These are phyloP conservation scores for Daldinia childiae DNA, from an alignment of 495 filamentous ascomycete genomes.

Conservation along the genomic window DNA sequence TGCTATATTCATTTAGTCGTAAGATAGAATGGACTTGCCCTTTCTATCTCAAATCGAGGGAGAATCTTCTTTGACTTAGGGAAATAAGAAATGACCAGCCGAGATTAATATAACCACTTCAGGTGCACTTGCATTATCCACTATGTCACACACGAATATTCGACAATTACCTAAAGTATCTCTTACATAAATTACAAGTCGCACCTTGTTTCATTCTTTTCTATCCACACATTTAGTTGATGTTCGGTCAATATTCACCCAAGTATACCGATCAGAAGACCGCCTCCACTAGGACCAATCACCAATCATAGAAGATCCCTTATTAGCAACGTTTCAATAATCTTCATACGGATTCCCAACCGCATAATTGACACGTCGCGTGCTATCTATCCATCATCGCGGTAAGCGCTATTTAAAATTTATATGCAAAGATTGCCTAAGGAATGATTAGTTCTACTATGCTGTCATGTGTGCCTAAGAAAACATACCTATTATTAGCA, in stretches of 20 bases:
- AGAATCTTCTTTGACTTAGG: background rate
- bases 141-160: background rate
- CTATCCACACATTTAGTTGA: background rate
- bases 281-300: background rate
- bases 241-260: background rate
- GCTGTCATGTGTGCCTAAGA: background rate
- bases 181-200: background rate
- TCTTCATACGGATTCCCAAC: background rate
- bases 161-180: background rate
- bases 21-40: background rate
- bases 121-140: background rate
- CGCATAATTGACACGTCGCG: slow-evolving; percentile 2
- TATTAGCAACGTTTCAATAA: background rate
- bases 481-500: background rate
- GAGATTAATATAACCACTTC: background rate
- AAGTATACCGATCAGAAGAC: background rate
- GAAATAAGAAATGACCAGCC: background rate
- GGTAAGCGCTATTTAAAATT: background rate
- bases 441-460: background rate
- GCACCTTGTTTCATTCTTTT: background rate
- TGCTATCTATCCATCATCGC: background rate
- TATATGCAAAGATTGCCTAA: background rate
- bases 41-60: background rate
- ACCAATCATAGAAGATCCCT: background rate
- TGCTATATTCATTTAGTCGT: no score